Evolutionary conservation across 257 asterid species (phyloP).

Genomic region (Solanum medicagineum): DNA sequence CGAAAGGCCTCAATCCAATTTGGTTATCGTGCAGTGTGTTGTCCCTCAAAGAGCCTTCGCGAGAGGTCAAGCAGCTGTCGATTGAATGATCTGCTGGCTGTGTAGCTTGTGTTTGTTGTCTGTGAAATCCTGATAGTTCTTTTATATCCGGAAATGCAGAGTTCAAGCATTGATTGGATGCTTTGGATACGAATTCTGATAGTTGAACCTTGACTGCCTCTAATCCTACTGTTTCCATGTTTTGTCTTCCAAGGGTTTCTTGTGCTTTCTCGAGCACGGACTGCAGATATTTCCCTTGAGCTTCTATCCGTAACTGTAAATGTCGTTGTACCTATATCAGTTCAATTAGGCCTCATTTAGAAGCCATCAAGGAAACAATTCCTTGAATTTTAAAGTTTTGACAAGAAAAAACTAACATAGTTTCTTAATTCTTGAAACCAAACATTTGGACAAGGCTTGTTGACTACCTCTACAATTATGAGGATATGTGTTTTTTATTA

Average conservation of each 20-base stretch:
- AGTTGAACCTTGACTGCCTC: constrained; percentile 79
- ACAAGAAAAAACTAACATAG: not conserved
- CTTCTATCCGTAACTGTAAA: constrained; percentile 70
- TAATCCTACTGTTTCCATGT: constrained; percentile 46
- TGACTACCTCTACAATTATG: not conserved
- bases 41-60: constrained; percentile 50
- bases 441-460: not conserved
- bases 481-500: not conserved
- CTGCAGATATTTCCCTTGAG: constrained; percentile 81
- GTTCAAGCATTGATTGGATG: constrained; percentile 63
- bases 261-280: constrained; percentile 87
- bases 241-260: constrained; percentile 71
- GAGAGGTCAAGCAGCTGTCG: constrained; percentile 73
- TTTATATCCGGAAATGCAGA: constrained; percentile 50
- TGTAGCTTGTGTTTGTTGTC: constrained; percentile 33
- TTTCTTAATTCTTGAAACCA: not conserved
- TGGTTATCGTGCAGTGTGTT: constrained; percentile 34
- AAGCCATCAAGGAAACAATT: not conserved
- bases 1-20: constrained; percentile 22
- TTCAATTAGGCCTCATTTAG: constrained; percentile 9
- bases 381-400: not conserved
- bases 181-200: constrained; percentile 68
- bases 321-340: constrained; percentile 74
- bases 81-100: constrained; percentile 55
- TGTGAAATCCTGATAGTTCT: constrained; percentile 38